Conservation (phyloP, 768 basidiomycete genomes). For the Rhizopogon salebrosus region DNA sequence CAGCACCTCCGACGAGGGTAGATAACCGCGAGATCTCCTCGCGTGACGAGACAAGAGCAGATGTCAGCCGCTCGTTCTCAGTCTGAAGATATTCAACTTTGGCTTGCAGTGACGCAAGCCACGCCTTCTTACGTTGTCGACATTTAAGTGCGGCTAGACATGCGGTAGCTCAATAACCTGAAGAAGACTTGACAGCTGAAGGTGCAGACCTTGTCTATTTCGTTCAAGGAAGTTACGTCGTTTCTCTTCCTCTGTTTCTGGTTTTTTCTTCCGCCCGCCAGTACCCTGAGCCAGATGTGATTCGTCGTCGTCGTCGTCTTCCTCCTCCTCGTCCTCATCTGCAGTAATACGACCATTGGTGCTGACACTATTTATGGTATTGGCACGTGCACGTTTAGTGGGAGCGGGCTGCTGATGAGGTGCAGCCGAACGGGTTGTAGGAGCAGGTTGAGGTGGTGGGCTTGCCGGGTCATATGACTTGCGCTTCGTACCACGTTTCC, state of each 20-base stretch:
- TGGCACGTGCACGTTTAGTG: constrained; percentile 34
- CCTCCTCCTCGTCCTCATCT: constrained; percentile 34
- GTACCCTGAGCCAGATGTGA: constrained; percentile 13
- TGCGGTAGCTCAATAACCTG: constrained; percentile 4
- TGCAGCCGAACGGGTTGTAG: constrained; percentile 16
- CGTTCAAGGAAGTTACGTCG: constrained; percentile 94
- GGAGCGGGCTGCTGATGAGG: constrained; percentile 15
- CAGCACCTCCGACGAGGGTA: constrained; percentile 63
- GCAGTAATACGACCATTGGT: constrained; percentile 27
- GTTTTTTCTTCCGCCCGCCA: constrained; percentile 51
- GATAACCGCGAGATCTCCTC: constrained; percentile 89
- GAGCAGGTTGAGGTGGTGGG: constrained; percentile 26
- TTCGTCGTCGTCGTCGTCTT: constrained; percentile 35
- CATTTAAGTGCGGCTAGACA: constrained; percentile 90
- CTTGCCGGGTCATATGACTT: constrained; percentile 51
- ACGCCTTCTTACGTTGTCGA: constrained; percentile 98
- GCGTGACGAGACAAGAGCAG: constrained; percentile 79
- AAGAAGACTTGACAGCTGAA: not conserved
- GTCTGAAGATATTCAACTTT: constrained; percentile 90
- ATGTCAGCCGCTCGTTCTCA: constrained; percentile 92
- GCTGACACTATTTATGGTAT: constrained; percentile 26
- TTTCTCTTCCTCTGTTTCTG: constrained; percentile 98
- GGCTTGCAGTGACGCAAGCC: constrained; percentile 87
- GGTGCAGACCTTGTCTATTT: constrained; percentile 87
- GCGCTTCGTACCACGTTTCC: constrained; percentile 61